phyloP scores from a whole-genome alignment of 768 basidiomycete species.

The Leccinum subgranulosum region DNA sequence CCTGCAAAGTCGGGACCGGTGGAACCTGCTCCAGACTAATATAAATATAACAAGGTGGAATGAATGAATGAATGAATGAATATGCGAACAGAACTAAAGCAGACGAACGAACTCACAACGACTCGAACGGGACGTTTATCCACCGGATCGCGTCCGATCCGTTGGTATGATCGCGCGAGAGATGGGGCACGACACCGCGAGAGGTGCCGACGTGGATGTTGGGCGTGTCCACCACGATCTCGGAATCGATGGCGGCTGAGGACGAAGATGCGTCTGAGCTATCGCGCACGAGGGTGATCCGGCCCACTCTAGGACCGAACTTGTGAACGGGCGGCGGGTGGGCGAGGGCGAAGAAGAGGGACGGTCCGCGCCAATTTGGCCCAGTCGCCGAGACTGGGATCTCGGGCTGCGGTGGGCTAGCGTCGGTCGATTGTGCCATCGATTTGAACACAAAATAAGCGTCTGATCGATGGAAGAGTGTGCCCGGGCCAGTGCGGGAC shows the following conservation, averaged over 20 bases:
- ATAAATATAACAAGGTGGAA: neutral
- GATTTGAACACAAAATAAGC: neutral
- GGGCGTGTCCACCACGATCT: conserved; percentile 54
- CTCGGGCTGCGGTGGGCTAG: neutral
- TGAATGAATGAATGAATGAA: neutral
- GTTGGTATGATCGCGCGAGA: conserved; percentile 59
- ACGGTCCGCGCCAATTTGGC: conserved; percentile 2
- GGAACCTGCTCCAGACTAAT: conserved; percentile 61
- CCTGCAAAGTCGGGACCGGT: conserved; percentile 61
- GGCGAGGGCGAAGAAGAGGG: conserved; percentile 19
- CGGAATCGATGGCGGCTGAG: neutral
- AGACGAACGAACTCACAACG: conserved; percentile 60
- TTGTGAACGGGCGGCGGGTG: neutral
- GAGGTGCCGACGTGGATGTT: conserved; percentile 60
- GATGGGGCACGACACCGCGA: conserved; percentile 71
- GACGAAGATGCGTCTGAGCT: neutral
- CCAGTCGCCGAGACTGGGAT: neutral
- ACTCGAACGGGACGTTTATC: conserved; percentile 74
- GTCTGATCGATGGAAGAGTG: neutral
- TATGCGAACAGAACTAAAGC: neutral
- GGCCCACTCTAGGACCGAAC: conserved; percentile 29
- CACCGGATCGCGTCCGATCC: conserved; percentile 51
- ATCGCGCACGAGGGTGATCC: conserved; percentile 16
- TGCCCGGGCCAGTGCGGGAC: too few species aligned
- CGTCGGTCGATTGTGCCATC: conserved; percentile 8